These are phyloP conservation scores for Monosporascus sp. DNA, from an alignment of 2,329 filamentous ascomycete species.

Conservation along the genomic window DNA sequence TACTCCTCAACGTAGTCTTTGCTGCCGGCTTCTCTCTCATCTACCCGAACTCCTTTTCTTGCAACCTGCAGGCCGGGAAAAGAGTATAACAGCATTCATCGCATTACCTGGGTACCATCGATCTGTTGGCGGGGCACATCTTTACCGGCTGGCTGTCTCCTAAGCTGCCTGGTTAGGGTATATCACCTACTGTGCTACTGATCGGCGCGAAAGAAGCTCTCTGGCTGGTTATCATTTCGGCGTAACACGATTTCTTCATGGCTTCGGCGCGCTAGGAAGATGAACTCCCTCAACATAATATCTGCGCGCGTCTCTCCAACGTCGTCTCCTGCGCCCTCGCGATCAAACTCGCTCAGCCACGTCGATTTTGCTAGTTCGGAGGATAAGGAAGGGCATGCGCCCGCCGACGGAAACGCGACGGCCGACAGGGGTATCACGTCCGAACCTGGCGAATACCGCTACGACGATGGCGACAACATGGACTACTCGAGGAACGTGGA, in stretches of 20 bases:
- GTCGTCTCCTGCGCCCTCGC: conserved; percentile 49
- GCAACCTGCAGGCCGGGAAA: not conserved
- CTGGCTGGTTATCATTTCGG: conserved; percentile 7
- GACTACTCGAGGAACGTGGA: conserved; percentile 31
- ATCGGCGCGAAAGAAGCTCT: not conserved
- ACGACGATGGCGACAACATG: conserved; percentile 28
- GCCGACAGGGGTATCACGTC: conserved; percentile 20
- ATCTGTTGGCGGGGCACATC: not conserved
- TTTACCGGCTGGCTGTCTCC: not conserved
- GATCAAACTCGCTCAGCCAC: conserved; percentile 56
- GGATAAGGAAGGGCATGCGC: conserved; percentile 28
- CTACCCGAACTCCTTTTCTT: not conserved
- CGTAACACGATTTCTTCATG: conserved; percentile 38
- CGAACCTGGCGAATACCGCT: conserved; percentile 32
- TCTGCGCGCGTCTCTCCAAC: conserved; percentile 72
- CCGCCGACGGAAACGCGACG: conserved; percentile 28
- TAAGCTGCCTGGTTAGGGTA: not conserved
- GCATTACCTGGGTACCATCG: not conserved
- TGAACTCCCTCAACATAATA: conserved; percentile 97
- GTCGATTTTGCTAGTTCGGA: conserved; percentile 41
- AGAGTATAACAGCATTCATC: not conserved
- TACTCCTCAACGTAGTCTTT: not conserved
- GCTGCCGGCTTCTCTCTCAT: conserved; percentile 2
- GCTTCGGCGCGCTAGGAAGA: conserved; percentile 56
- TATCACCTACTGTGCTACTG: not conserved